These are phyloP conservation scores for Aspergillus awamori DNA, from an alignment of 2,329 filamentous ascomycete genomes.

Conservation along the genomic window DNA sequence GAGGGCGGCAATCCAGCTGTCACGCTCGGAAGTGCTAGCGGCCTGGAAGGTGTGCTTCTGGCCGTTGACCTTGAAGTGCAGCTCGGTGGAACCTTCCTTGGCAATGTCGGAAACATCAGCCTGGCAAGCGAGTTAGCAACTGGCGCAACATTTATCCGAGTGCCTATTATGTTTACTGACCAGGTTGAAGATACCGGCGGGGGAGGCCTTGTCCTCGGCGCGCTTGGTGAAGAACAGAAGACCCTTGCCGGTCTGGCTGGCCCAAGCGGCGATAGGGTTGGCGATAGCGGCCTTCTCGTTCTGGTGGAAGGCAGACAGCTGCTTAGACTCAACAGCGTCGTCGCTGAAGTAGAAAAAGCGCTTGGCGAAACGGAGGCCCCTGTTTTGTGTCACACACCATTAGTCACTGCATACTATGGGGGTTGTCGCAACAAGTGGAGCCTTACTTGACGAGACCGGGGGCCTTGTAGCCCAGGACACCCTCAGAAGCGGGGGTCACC, in stretches of 20 bases:
- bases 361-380: slow-evolving; percentile 88
- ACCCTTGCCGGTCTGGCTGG: slow-evolving; percentile 90
- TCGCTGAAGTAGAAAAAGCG: slow-evolving; percentile 87
- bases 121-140: slow-evolving; percentile 43
- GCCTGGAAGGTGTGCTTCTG: slow-evolving; percentile 97
- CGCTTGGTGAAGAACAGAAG: slow-evolving; percentile 90
- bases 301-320: slow-evolving; percentile 76
- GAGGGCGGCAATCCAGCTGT: slow-evolving; percentile 86
- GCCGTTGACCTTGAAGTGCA: slow-evolving; percentile 80
- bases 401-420: slow-evolving; percentile 2
- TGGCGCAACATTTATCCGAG: neutral
- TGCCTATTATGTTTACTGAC: slow-evolving; percentile 57
- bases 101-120: slow-evolving; percentile 71
- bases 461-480: slow-evolving; percentile 85
- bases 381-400: slow-evolving; percentile 44
- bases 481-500: slow-evolving; percentile 75
- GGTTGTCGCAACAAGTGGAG: neutral
- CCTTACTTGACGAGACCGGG: slow-evolving; percentile 87
- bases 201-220: slow-evolving; percentile 75
- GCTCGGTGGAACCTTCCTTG: slow-evolving; percentile 76
- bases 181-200: slow-evolving; percentile 80
- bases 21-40: slow-evolving; percentile 71
- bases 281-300: slow-evolving; percentile 81
- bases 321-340: slow-evolving; percentile 72
- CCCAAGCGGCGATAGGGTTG: slow-evolving; percentile 84